Percentiles rank a stretch among this genome's conserved stretches.
phyloP scores from a whole-genome alignment of 202 grass and related monocot species.

The Sporobolus alterniflorus region DNA sequence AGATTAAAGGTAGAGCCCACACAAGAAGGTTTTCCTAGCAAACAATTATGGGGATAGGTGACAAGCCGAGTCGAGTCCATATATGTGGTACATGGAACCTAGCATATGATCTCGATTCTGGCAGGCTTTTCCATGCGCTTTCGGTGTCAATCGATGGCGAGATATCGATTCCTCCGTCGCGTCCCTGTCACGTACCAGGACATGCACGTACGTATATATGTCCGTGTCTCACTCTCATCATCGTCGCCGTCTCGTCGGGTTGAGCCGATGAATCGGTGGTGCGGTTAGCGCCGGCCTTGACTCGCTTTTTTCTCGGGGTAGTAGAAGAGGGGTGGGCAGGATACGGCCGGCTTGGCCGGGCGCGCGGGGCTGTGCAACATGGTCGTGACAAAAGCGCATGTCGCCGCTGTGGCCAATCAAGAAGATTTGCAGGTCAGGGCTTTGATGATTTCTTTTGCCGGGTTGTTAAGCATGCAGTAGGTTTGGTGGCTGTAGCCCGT shows the following conservation, averaged over 20 bases:
- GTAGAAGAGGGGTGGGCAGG: conserved; percentile 31
- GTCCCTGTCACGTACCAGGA: conserved; percentile 35
- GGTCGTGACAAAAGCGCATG: conserved; percentile 16
- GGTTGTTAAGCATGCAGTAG: not conserved
- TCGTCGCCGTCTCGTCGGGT: too few relatives aligned
- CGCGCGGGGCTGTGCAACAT: conserved; percentile 6
- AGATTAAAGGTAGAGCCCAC: conserved; percentile 43
- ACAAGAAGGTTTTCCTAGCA: not conserved
- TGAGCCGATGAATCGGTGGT: not conserved
- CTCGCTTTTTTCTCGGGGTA: not conserved
- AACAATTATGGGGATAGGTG: conserved; percentile 22
- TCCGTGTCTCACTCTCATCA: too few relatives aligned
- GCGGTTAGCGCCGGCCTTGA: not conserved
- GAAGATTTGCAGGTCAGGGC: not conserved
- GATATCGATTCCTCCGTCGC: conserved; percentile 39
- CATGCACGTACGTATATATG: conserved; percentile 23
- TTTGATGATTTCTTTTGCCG: not conserved
- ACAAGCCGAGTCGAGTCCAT: not conserved
- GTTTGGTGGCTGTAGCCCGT: conserved; percentile 17
- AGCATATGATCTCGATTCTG: conserved; percentile 7
- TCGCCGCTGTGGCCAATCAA: not conserved
- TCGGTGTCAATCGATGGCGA: conserved; percentile 52
- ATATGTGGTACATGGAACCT: too few relatives aligned
- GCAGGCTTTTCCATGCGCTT: conserved; percentile 44
- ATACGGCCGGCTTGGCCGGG: not conserved